Evolutionary conservation across 140 eudicot species (phyloP).

Genomic region (Senecio squalidus): DNA sequence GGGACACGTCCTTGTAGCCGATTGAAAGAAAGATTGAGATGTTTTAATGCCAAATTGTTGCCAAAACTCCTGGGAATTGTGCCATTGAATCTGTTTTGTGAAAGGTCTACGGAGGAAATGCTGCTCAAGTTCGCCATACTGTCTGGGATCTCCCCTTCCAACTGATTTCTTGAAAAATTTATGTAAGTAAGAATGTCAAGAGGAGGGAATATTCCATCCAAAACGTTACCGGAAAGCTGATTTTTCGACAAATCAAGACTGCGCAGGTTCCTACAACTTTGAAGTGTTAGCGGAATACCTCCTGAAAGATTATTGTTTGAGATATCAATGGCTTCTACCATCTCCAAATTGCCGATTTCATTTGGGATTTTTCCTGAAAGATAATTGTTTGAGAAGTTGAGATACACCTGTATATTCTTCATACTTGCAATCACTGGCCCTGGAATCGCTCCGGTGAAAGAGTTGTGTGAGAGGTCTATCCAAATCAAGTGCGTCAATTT

Average conservation of each 20-base stretch:
- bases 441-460: conserved; percentile 50
- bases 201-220: conserved; percentile 28
- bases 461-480: conserved; percentile 64
- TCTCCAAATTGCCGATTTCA: conserved; percentile 56
- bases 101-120: no score
- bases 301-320: conserved; percentile 72
- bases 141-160: no score
- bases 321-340: conserved; percentile 75
- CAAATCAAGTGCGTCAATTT: conserved; percentile 28
- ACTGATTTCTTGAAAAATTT: no score
- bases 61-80: neutral
- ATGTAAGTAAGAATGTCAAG: conserved; percentile 32
- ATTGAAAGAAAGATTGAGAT: neutral
- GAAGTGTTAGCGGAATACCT: conserved; percentile 40
- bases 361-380: conserved; percentile 53
- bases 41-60: neutral
- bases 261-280: conserved; percentile 58
- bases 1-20: neutral
- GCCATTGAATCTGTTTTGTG: neutral
- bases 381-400: conserved; percentile 61
- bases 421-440: conserved; percentile 45
- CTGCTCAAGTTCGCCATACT: no score
- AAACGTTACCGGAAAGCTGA: conserved; percentile 43
- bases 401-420: conserved; percentile 49
- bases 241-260: no score